Conservation (phyloP, 2,329 filamentous ascomycete genomes). For the Fusarium liriodendri region DNA sequence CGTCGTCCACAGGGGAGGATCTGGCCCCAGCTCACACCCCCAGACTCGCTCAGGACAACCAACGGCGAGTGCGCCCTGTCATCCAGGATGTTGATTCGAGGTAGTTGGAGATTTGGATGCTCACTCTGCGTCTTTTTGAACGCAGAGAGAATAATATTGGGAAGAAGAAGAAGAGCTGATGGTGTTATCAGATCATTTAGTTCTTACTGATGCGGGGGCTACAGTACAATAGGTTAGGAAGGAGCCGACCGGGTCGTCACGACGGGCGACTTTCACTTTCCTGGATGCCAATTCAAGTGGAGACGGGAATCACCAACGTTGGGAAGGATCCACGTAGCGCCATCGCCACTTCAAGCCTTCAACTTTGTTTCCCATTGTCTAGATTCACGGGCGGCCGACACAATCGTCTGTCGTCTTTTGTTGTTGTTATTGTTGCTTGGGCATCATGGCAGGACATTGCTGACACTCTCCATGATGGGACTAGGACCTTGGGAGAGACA, state of each 20-base stretch:
- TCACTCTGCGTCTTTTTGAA: constrained; percentile 3
- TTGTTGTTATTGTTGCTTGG: not conserved
- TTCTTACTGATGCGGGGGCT: constrained; percentile 8
- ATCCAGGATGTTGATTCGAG: constrained; percentile 29
- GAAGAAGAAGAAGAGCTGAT: not conserved
- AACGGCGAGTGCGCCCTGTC: constrained; percentile 21
- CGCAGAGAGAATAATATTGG: constrained; percentile 1
- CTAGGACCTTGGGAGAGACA: constrained; percentile 17
- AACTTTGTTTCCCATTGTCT: not conserved
- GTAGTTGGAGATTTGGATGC: not conserved
- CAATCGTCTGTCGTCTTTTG: not conserved
- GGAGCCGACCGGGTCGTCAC: constrained; percentile 11
- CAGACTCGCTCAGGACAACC: constrained; percentile 9
- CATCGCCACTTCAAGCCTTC: not conserved
- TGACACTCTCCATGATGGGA: constrained; percentile 23
- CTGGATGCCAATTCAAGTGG: constrained; percentile 3
- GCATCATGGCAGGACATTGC: constrained; percentile 2
- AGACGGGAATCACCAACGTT: not conserved
- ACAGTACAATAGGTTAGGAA: constrained; percentile 3
- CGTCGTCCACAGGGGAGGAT: constrained; percentile 13
- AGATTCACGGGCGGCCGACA: not conserved
- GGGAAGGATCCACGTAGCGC: constrained; percentile 12
- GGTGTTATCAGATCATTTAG: constrained; percentile 29
- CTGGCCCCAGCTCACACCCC: constrained; percentile 30
- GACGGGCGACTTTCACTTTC: not conserved